These are phyloP conservation scores for Cryoendolithus antarcticus DNA, from an alignment of 2,329 filamentous ascomycete species.

Conservation along the genomic window DNA sequence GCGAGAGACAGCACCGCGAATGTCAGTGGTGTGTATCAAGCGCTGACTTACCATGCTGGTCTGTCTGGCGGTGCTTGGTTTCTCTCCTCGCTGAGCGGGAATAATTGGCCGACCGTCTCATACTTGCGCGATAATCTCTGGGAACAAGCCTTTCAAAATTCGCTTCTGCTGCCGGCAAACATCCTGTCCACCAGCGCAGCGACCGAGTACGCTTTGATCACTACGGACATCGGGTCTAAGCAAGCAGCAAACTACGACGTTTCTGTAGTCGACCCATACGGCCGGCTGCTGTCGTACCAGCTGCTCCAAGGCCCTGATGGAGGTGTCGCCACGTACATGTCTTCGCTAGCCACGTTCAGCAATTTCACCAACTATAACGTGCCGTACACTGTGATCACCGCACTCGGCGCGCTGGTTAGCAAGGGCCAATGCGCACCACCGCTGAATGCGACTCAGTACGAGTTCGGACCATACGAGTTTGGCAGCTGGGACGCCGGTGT, in stretches of 20 bases:
- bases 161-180: slow-evolving; percentile 25
- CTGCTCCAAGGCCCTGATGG: slow-evolving; percentile 27
- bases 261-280: slow-evolving; percentile 31
- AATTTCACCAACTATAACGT: slow-evolving; percentile 30
- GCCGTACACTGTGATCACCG: slow-evolving; percentile 36
- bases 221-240: slow-evolving; percentile 25
- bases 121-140: slow-evolving; percentile 29
- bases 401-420: slow-evolving; percentile 25
- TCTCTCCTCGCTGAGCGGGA: slow-evolving; percentile 33
- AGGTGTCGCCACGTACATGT: slow-evolving; percentile 26
- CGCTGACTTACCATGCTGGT: slow-evolving; percentile 33
- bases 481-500: slow-evolving; percentile 51
- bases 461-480: slow-evolving; percentile 55
- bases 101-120: slow-evolving; percentile 35
- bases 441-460: slow-evolving; percentile 48
- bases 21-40: slow-evolving; percentile 33
- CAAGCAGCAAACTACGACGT: slow-evolving; percentile 26
- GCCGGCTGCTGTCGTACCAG: slow-evolving; percentile 29
- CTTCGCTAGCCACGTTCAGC: slow-evolving; percentile 20
- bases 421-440: slow-evolving; percentile 26
- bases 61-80: slow-evolving; percentile 32
- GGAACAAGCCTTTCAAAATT: slow-evolving; percentile 27
- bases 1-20: slow-evolving; percentile 27
- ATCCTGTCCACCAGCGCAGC: slow-evolving; percentile 15
- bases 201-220: slow-evolving; percentile 21